A percentile compares a stretch with the other conserved stretches of the same genome.
phyloP scores from a whole-genome alignment of 2,329 filamentous ascomycete genomes.

The Fusarium siculi region DNA sequence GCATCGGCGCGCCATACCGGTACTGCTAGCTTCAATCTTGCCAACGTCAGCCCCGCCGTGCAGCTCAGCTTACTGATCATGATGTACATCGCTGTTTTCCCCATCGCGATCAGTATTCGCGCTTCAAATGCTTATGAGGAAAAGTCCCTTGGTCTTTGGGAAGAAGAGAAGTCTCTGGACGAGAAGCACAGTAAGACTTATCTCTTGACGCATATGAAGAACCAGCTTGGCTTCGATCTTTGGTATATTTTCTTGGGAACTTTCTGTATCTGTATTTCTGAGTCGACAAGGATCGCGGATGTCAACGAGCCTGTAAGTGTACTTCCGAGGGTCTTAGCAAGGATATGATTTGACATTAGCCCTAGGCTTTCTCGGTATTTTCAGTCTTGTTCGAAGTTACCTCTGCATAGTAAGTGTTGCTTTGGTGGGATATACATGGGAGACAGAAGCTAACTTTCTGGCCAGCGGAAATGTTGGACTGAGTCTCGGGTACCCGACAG shows the following conservation, averaged over 20 bases:
- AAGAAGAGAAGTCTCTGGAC: constrained; percentile 26
- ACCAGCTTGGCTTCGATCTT: constrained; percentile 53
- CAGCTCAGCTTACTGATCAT: constrained; percentile 69
- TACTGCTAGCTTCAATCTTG: constrained; percentile 61
- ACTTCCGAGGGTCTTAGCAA: fast-evolving
- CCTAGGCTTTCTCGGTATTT: constrained; percentile 44
- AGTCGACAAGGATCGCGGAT: constrained; percentile 37
- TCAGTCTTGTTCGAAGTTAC: constrained; percentile 48
- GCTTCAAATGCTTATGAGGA: constrained; percentile 71
- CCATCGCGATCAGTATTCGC: constrained; percentile 69
- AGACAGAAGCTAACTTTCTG: too few species aligned
- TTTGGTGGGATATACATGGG: fast-evolving
- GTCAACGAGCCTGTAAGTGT: constrained; percentile 33
- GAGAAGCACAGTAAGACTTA: constrained; percentile 44
- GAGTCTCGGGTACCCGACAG: constrained; percentile 46
- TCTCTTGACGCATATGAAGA: constrained; percentile 48
- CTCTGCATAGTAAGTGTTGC: constrained; percentile 43
- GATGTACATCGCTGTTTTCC: constrained; percentile 73
- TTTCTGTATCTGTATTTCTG: constrained; percentile 48
- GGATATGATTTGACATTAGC: background rate
- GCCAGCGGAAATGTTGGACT: constrained; percentile 49
- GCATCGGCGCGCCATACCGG: constrained; percentile 58
- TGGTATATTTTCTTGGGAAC: constrained; percentile 54
- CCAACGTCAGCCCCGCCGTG: constrained; percentile 61
- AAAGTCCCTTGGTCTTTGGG: constrained; percentile 68